These are phyloP conservation scores for Liriodendron chinense DNA, from an alignment of 164 flowering plant species.

Conservation along the genomic window DNA sequence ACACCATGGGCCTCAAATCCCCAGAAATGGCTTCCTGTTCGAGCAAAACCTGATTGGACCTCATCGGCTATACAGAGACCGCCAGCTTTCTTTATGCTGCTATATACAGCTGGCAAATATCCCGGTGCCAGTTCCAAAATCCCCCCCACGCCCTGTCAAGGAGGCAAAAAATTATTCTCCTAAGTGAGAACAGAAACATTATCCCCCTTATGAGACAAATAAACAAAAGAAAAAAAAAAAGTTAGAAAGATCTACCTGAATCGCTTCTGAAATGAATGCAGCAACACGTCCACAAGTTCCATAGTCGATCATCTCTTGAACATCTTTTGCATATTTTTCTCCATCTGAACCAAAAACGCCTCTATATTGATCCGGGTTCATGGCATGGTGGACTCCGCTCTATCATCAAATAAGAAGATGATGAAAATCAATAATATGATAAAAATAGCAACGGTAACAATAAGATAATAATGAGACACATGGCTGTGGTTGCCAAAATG, in stretches of 20 bases:
- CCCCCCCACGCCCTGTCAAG: conserved; percentile 86
- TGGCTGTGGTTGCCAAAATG: neutral
- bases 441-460: neutral
- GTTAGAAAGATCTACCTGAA: conserved; percentile 51
- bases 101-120: conserved; percentile 73
- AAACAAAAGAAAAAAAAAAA: neutral
- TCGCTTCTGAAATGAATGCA: conserved; percentile 82
- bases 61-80: conserved; percentile 94
- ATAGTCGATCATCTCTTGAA: conserved; percentile 68
- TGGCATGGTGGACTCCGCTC: conserved; percentile 87
- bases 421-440: neutral
- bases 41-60: conserved; percentile 88
- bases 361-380: conserved; percentile 92
- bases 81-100: conserved; percentile 68
- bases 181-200: neutral
- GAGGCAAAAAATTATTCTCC: neutral
- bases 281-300: conserved; percentile 87
- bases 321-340: conserved; percentile 79
- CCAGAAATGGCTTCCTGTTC: conserved; percentile 92
- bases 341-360: conserved; percentile 90
- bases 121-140: conserved; percentile 86
- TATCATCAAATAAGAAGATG: conserved; percentile 19
- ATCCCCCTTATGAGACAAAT: neutral
- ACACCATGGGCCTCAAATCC: conserved; percentile 91
- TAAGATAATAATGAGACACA: neutral